Evolutionary conservation across 495 filamentous ascomycete species (phyloP).

Genomic region (Amorphotheca resinae): DNA sequence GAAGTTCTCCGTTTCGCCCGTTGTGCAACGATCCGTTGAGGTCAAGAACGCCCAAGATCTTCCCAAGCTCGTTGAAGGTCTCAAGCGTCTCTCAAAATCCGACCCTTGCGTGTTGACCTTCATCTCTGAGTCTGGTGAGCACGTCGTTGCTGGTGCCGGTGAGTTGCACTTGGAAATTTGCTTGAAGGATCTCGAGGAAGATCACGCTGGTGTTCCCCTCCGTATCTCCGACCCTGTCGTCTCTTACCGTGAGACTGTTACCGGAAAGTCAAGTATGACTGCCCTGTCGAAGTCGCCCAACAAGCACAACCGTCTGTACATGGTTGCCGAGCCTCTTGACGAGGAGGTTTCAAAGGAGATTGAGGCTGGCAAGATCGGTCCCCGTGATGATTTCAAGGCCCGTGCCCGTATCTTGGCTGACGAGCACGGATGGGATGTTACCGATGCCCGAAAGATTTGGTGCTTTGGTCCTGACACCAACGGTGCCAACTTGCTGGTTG

Average conservation of each 20-base stretch:
- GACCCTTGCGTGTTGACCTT: slow-evolving; percentile 92
- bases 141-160: slow-evolving; percentile 97
- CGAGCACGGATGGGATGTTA: slow-evolving; percentile 98
- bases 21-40: slow-evolving; percentile 96
- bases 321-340: slow-evolving; percentile 74
- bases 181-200: slow-evolving; percentile 99
- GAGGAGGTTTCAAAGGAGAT: slow-evolving; percentile 89
- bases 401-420: slow-evolving; percentile 95
- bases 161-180: slow-evolving; percentile 99
- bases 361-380: slow-evolving; percentile 80
- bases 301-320: slow-evolving; percentile 99
- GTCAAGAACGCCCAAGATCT: slow-evolving; percentile 99
- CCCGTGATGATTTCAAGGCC: slow-evolving; percentile 98
- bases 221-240: slow-evolving; percentile 95
- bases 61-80: slow-evolving; percentile 98
- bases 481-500: slow-evolving; percentile 95
- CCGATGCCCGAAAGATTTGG: slow-evolving; percentile 99
- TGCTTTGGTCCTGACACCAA: slow-evolving; percentile 97
- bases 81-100: slow-evolving; percentile 99
- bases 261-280: slow-evolving; percentile 71
- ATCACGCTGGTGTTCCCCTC: slow-evolving; percentile 96
- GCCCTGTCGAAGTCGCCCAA: slow-evolving; percentile 99
- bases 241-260: slow-evolving; percentile 93
- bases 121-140: slow-evolving; percentile 87
- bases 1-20: slow-evolving; percentile 99